These are phyloP conservation scores for Cystofilobasidium bisporidii DNA, from an alignment of 768 basidiomycete species.

Conservation along the genomic window DNA sequence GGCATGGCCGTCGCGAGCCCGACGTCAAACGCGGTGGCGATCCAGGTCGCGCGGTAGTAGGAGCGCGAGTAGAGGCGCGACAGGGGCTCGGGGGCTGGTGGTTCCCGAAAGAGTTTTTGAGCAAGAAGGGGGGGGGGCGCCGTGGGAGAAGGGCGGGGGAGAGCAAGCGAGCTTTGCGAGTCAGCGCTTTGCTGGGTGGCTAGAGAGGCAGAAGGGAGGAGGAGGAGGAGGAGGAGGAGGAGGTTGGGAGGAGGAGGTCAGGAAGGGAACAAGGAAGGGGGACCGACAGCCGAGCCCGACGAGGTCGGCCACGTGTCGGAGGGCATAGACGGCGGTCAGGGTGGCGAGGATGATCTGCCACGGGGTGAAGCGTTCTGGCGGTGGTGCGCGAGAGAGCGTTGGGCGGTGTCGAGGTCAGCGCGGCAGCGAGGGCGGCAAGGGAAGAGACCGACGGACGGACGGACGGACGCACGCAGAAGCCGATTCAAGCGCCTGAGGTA, in stretches of 20 bases:
- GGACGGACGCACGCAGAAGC: slow-evolving; percentile 54
- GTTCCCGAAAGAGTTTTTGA: background rate
- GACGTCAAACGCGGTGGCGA: slow-evolving; percentile 86
- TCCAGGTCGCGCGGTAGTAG: slow-evolving; percentile 94
- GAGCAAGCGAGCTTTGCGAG: too few species aligned
- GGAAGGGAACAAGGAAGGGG: too few species aligned
- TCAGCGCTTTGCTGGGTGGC: too few species aligned
- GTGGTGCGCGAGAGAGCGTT: too few species aligned
- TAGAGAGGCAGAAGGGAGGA: background rate
- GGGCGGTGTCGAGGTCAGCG: too few species aligned
- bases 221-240: slow-evolving; percentile 8
- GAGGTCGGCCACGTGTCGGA: slow-evolving; percentile 74
- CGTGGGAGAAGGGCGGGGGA: background rate
- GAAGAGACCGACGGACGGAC: background rate
- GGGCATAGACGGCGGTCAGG: slow-evolving; percentile 70
- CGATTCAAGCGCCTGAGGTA: slow-evolving; percentile 56
- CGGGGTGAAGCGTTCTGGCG: slow-evolving; percentile 71
- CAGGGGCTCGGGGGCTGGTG: slow-evolving; percentile 78
- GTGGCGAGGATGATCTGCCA: slow-evolving; percentile 88
- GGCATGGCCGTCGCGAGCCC: slow-evolving; percentile 94
- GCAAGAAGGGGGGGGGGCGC: background rate
- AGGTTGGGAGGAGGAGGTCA: too few species aligned
- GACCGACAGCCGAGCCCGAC: slow-evolving; percentile 66
- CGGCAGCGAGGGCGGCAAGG: background rate
- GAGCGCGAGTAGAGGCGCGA: slow-evolving; percentile 85